Percentiles rank a stretch among this genome's conserved stretches.
Conservation (phyloP, 352 stramenopile genomes). For the Thalassiosira delicatula region DNA sequence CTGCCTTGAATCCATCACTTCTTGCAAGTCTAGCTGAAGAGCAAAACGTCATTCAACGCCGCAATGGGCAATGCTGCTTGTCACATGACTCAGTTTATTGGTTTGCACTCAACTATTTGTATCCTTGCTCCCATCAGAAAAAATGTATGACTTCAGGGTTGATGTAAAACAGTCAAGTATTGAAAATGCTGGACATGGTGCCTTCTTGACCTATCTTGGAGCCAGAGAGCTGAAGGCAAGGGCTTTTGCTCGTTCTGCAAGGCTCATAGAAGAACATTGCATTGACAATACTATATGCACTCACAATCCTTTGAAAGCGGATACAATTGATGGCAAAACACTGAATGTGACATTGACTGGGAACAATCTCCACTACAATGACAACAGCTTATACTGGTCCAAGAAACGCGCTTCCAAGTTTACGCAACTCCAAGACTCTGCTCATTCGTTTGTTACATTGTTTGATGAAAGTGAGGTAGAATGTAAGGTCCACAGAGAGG, state of each 20-base stretch:
- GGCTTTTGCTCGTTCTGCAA: slow-evolving; percentile 12
- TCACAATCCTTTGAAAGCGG: slow-evolving; percentile 23
- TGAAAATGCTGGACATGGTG: slow-evolving; percentile 68
- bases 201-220: slow-evolving; percentile 79
- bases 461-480: slow-evolving; percentile 51
- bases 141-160: slow-evolving; percentile 67
- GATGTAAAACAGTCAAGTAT: slow-evolving; percentile 62
- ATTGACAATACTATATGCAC: slow-evolving; percentile 1
- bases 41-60: too few relatives aligned
- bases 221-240: slow-evolving; percentile 58
- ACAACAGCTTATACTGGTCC: slow-evolving; percentile 55
- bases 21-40: too few relatives aligned
- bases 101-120: background rate
- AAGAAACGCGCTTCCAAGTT: slow-evolving; percentile 20
- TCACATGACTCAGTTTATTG: background rate
- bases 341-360: slow-evolving; percentile 60
- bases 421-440: background rate
- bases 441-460: too few relatives aligned
- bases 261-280: slow-evolving; percentile 39
- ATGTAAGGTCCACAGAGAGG: slow-evolving; percentile 40
- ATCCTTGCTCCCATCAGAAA: slow-evolving; percentile 44
- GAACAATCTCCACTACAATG: slow-evolving; percentile 61
- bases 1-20: too few relatives aligned
- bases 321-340: slow-evolving; percentile 13
- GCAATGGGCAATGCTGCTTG: background rate